Conservation (phyloP, 345 rosid species). For the Eucalyptus albens region DNA sequence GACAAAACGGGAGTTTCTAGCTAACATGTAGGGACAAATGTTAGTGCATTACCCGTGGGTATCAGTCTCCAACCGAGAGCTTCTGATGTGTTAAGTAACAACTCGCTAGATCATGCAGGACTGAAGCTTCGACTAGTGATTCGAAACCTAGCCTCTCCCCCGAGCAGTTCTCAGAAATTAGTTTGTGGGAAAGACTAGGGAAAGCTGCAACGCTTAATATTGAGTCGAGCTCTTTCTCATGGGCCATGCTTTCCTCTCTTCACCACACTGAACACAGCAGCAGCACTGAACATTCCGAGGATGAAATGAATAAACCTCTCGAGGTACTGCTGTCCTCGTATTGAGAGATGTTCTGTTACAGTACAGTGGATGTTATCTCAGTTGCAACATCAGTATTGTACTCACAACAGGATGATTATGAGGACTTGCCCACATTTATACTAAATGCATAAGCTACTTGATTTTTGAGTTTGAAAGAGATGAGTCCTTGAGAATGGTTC, state of each 20-base stretch:
- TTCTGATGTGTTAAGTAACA: neutral
- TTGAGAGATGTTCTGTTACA: neutral
- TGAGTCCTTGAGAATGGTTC: neutral
- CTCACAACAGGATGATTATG: neutral
- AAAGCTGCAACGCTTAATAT: conserved; percentile 63
- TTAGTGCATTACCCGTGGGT: neutral
- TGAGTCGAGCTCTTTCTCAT: conserved; percentile 56
- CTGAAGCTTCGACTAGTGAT: conserved; percentile 38
- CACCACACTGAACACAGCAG: conserved; percentile 92
- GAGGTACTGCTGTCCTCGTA: conserved; percentile 37
- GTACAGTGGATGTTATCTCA: neutral
- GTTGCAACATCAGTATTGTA: neutral
- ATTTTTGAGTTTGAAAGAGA: neutral
- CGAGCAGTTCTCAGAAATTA: conserved; percentile 46
- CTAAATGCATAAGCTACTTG: neutral
- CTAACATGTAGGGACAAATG: neutral
- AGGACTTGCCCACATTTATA: neutral
- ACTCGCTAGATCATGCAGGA: conserved; percentile 23
- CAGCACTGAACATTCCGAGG: conserved; percentile 78
- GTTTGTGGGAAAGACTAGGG: conserved; percentile 92
- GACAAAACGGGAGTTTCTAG: neutral
- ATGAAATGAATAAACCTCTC: conserved; percentile 76
- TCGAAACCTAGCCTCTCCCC: conserved; percentile 22
- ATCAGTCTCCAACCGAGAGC: neutral
- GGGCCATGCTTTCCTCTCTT: conserved; percentile 93